Evolutionary conservation across 768 basidiomycete species (phyloP).

Genomic region (Lactifluus pinguis): DNA sequence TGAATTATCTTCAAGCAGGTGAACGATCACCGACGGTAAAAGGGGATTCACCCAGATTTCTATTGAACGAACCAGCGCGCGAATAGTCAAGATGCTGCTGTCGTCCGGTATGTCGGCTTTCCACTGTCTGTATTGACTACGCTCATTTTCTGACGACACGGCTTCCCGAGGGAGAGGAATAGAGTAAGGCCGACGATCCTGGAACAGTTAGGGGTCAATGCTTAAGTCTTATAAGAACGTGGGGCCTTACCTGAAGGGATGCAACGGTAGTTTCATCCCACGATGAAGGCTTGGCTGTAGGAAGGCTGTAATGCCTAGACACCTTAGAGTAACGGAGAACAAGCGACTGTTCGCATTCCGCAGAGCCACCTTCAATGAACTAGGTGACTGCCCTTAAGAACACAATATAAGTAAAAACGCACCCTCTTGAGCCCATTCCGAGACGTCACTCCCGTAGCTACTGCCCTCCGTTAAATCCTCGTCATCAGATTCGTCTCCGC

Average conservation of each 20-base stretch:
- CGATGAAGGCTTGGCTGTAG: constrained; percentile 28
- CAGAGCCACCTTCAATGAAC: background rate
- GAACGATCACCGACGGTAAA: constrained; percentile 7
- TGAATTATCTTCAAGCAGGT: constrained; percentile 10
- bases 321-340: constrained; percentile 37
- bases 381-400: background rate
- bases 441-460: constrained; percentile 31
- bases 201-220: background rate
- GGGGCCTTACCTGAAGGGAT: constrained; percentile 23
- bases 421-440: constrained; percentile 46
- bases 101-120: constrained; percentile 36
- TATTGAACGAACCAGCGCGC: background rate
- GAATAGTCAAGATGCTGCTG: background rate
- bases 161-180: background rate
- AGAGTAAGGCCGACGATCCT: constrained; percentile 9
- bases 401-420: constrained; percentile 4
- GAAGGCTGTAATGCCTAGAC: constrained; percentile 39
- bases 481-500: constrained; percentile 74
- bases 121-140: constrained; percentile 63
- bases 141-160: background rate
- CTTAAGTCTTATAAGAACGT: background rate
- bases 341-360: background rate
- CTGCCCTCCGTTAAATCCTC: constrained; percentile 52
- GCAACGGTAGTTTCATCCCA: constrained; percentile 44
- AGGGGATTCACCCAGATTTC: constrained; percentile 16